Conservation (phyloP, 495 filamentous ascomycete genomes). For the Neurospora discreta region DNA sequence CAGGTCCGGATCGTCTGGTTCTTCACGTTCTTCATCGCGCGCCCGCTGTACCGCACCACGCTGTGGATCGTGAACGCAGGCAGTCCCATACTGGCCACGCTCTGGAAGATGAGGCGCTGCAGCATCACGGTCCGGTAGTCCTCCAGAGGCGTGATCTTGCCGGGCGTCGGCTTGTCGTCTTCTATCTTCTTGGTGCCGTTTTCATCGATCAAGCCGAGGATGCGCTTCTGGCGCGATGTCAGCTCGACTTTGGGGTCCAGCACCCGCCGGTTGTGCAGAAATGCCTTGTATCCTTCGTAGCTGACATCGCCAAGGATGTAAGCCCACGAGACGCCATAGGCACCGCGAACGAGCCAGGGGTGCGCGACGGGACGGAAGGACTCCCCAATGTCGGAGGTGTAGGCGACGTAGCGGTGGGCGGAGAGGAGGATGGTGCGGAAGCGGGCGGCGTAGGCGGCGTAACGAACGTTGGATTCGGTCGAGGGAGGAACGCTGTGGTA, state of each 20-base stretch:
- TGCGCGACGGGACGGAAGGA: conserved; percentile 91
- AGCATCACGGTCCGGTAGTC: conserved; percentile 88
- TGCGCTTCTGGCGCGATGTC: conserved; percentile 26
- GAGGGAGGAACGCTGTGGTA: conserved; percentile 57
- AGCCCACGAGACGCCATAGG: conserved; percentile 86
- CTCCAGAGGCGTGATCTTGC: conserved; percentile 64
- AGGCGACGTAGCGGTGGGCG: conserved; percentile 93
- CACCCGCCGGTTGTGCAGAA: conserved; percentile 61
- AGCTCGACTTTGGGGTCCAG: conserved; percentile 39
- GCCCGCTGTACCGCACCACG: conserved; percentile 75
- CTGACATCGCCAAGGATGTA: conserved; percentile 85
- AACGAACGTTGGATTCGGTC: conserved; percentile 76
- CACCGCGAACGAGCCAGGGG: conserved; percentile 63
- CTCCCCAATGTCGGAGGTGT: conserved; percentile 94
- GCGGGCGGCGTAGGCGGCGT: conserved; percentile 83
- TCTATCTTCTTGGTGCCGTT: conserved; percentile 4
- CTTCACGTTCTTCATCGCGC: conserved; percentile 69
- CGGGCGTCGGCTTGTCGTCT: conserved; percentile 15
- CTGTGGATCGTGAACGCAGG: conserved; percentile 94
- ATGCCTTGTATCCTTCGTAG: conserved; percentile 94
- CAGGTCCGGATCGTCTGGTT: conserved; percentile 64
- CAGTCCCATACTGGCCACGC: conserved; percentile 81
- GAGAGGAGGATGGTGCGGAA: conserved; percentile 80
- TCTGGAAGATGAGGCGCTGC: conserved; percentile 82
- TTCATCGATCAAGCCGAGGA: conserved; percentile 21